Base-by-base conservation (phyloP, 148 eudicot genomes). In the Camellia sinensis region DNA sequence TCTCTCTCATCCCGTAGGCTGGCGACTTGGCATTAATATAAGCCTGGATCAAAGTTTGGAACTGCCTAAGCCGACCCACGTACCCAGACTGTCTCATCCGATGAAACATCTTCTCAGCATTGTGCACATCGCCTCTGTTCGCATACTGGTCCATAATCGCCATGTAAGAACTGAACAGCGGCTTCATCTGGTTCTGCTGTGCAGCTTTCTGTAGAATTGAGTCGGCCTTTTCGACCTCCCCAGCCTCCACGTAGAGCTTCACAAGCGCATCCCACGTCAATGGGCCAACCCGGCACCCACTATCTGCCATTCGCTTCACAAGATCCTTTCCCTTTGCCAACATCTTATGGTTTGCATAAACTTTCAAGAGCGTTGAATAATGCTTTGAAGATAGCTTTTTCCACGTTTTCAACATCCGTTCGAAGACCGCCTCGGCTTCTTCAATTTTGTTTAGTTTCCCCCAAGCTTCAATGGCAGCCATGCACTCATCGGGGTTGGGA, bases 141-240 rank as follows among this genome's bases (percentile, higher is more conserved):
- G 94, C 86, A 89, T 95, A 93, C 50, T 93, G 86, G 37, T 91
- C 90, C 89, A 95, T 80, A 56, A 95, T 71, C 54, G 78, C n/a
- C 74, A 90, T 77, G 80, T 77, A 96, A 22, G 99, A 78, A 59
- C 18, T 77, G 56, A 92, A 92, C 88, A 91, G 3, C 0, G 98
- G 98, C 78, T 78, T 87, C 60, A 68, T 77, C 69, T 57, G 82
- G 46, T 75, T 88, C 80, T 83, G 82, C 66, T 82, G 80, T 2
- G 22, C 52, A 7, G 92, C 98, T 82, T 92, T 93, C 9, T 86
- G 89, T 68, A 96, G 79, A 3, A 92, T 22, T 1, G 92, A 76
- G 44, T 89, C 97, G 0, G 99, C 99, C 84, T 96, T 96, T 85
- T 93, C 97, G 48, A 96, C 88, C 78, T 96, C 97, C 9, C 98